Evolutionary conservation across 805 yeast species (phyloP).

Genomic region (Myxozyma monticola): DNA sequence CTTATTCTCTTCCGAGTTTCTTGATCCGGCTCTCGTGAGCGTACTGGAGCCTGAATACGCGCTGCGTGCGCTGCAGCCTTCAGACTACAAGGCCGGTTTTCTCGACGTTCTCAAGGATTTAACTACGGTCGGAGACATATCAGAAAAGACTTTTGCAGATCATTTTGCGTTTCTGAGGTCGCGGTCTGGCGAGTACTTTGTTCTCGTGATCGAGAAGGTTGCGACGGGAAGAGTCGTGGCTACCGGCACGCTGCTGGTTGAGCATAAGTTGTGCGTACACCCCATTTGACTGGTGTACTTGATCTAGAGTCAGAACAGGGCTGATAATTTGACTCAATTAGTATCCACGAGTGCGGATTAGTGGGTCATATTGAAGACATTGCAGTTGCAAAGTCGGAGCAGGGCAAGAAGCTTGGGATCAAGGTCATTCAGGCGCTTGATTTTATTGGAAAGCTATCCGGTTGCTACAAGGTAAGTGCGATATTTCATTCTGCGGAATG

Average conservation of each 20-base stretch:
- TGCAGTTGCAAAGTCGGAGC: slow-evolving; percentile 70
- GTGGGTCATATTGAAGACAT: slow-evolving; percentile 97
- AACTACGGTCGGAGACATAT: slow-evolving; percentile 80
- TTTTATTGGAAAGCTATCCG: slow-evolving; percentile 55
- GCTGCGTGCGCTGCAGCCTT: slow-evolving; percentile 55
- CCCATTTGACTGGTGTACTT: not conserved
- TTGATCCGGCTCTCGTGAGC: slow-evolving; percentile 33
- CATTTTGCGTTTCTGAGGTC: slow-evolving; percentile 61
- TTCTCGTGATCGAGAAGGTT: slow-evolving; percentile 62
- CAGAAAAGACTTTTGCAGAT: slow-evolving; percentile 49
- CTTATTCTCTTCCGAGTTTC: slow-evolving; percentile 7
- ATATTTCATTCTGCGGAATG: not conserved
- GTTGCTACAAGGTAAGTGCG: slow-evolving; percentile 73
- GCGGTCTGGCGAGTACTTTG: slow-evolving; percentile 56
- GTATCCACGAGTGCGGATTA: slow-evolving; percentile 75
- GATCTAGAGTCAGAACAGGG: not conserved
- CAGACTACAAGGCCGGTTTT: slow-evolving; percentile 65
- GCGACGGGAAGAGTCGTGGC: slow-evolving; percentile 61
- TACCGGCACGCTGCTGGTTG: slow-evolving; percentile 78
- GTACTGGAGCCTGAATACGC: slow-evolving; percentile 56
- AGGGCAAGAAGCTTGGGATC: slow-evolving; percentile 80
- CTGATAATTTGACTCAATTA: not conserved
- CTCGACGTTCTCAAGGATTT: slow-evolving; percentile 62
- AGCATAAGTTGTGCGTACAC: slow-evolving; percentile 52
- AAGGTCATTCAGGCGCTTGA: slow-evolving; percentile 63